These are phyloP conservation scores for Cercospora sp. DNA, from an alignment of 2,329 filamentous ascomycete species.

Conservation along the genomic window DNA sequence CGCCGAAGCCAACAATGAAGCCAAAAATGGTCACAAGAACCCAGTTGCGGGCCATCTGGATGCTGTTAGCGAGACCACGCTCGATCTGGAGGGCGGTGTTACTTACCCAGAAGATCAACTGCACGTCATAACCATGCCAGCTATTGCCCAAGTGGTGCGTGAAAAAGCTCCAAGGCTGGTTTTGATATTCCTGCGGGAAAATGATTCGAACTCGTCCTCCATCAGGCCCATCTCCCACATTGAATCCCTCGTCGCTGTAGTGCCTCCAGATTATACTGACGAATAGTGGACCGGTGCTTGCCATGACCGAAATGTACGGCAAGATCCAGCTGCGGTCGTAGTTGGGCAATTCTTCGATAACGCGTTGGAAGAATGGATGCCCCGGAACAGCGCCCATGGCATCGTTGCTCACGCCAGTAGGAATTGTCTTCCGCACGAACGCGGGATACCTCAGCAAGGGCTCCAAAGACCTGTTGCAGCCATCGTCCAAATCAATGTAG, in stretches of 20 bases:
- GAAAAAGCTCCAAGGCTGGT: conserved; percentile 71
- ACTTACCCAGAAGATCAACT: conserved; percentile 64
- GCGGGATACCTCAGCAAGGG: conserved; percentile 66
- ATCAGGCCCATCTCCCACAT: conserved; percentile 43
- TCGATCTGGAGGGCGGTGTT: background rate
- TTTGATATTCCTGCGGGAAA: conserved; percentile 70
- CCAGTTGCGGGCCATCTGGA: conserved; percentile 53
- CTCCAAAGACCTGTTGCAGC: conserved; percentile 68
- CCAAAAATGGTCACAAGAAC: conserved; percentile 55
- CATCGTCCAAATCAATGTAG: conserved; percentile 76
- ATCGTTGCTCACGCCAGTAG: conserved; percentile 80
- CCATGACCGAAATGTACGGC: conserved; percentile 79
- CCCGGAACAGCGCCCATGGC: conserved; percentile 72
- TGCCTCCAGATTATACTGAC: conserved; percentile 74
- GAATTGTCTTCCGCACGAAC: conserved; percentile 69
- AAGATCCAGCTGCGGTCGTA: conserved; percentile 70
- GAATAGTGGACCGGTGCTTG: conserved; percentile 73
- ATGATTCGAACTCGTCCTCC: conserved; percentile 63
- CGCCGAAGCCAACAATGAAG: conserved; percentile 51
- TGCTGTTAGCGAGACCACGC: background rate
- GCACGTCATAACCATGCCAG: conserved; percentile 65
- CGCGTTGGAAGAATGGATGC: conserved; percentile 72
- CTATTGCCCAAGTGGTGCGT: conserved; percentile 64
- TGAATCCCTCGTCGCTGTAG: conserved; percentile 59
- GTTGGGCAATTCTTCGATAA: conserved; percentile 66